Evolutionary conservation across 257 asterid genomes (phyloP), one percentile per base, ranked within the genome.

Genomic region (Perilla frutescens): DNA sequence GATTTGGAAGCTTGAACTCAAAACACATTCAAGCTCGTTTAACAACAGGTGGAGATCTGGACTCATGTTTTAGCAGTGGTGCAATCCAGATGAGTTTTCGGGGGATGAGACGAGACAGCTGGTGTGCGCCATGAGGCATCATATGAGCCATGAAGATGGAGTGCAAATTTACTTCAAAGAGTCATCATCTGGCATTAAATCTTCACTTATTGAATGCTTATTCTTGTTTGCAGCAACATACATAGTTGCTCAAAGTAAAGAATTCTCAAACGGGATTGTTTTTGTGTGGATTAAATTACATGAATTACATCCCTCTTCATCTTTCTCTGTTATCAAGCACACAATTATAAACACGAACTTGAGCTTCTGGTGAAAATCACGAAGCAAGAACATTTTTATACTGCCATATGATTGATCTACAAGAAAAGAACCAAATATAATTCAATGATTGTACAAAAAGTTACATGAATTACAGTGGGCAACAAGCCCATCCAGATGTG

Each of bases 361-460:
- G 47, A 41, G 37, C 37, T 34, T 34, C 37, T 34, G 37, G 37
- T 34, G 37, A 34, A 34, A 34, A 34, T 34, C 37, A 34, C 4
- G 37, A 34, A 34, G 37, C 37, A 34, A 34, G 37, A 34, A 2
- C 4, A 2, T 34, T 34, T 34, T 34, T 34, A 2, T 34, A 4
- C 37, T 34, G 37, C 1, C 37, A 34, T 34, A 34, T 34, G 4
- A 20, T 20, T 43, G 48, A 43, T 43, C 76, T 78, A 76, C 84
- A 80, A 76, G 68, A 54, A 48, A 76, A 26, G 48, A 77, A 71
- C 29, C 49, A 66, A 61, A 48, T 69, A 75, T 50, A 40, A 56
- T 82, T 20, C 14, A 81, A 65, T 54, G 66, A 79, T 77, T 86
- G 77, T 82, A 84, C 89, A 84, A 55, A 69, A 79, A 68, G 56